Base-by-base conservation (phyloP, 2,329 filamentous ascomycete species). In the Penicillium sp. region DNA sequence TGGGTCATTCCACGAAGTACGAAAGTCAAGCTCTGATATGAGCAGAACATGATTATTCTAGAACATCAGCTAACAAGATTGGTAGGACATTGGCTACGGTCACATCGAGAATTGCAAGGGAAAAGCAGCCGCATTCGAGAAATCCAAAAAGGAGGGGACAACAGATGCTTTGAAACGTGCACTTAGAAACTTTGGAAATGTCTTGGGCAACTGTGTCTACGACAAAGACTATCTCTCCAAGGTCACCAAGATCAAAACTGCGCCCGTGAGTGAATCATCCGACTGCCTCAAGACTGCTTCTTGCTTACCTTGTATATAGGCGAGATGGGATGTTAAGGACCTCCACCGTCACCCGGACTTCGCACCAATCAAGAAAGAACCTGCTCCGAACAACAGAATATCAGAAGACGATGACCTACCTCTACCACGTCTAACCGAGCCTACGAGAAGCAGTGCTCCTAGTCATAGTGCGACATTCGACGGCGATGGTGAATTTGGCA, bases 191-290 rank as follows among this genome's bases (percentile, higher is more conserved):
- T 99, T 99, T 76, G 95, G 95, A 60, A 98, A 98, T 69, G 89
- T 98, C 16, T 82, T 99, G 55, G 95, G 95, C n/a, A 99, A 98
- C 73, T 99, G 95, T 80, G 88, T 99, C 59, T 98, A 99, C 77
- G 95, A 99, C 79, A 96, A 97, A 76, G 88, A 94, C 61, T 99
- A 96, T 73, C 81, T 99, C 57, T 84, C 87, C 54, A 93, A 92
- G 73, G 90, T 98, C n/a, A 90, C 88, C 53, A 96, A 92, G 78
- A 82, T 99, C 70, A 98, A 96, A 81, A 85, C 88, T 16, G 83
- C 85, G 57, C 90, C 91, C 4, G 78, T 80, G 73, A 62, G 76
- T 64, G 18, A n/a, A 24, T 37, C 11, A n/a, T 27, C 35, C 33
- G n/a, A 31, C 35, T 35, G 14, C 35, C 36, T n/a, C 13, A 18